Conservation (phyloP, 352 stramenopile genomes). For the Elongisporangium undulatum region DNA sequence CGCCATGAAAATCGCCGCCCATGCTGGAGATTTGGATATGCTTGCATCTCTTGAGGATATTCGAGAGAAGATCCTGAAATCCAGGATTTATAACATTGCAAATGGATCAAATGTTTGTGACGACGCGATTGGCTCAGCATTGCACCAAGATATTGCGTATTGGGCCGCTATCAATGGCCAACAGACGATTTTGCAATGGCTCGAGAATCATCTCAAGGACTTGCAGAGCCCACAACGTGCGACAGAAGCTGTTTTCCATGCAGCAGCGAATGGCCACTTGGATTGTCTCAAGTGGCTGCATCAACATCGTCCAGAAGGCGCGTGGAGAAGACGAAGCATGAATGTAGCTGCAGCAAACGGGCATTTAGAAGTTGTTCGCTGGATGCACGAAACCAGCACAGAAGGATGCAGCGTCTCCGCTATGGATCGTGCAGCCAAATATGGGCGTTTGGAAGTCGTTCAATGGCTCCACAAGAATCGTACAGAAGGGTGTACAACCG, state of each 20-base stretch:
- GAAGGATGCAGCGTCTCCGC: background rate
- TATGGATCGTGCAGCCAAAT: background rate
- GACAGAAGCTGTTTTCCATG: slow-evolving; percentile 3
- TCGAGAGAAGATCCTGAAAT: background rate
- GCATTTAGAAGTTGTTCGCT: slow-evolving; percentile 29
- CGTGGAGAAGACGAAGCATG: slow-evolving; percentile 22
- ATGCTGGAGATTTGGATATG: background rate
- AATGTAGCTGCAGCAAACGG: slow-evolving; percentile 33
- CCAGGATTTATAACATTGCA: background rate
- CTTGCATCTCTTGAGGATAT: background rate
- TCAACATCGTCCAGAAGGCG: slow-evolving; percentile 22
- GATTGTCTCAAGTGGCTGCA: slow-evolving; percentile 56
- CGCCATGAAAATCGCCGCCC: background rate
- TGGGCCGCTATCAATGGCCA: background rate
- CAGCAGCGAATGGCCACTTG: slow-evolving; percentile 35
- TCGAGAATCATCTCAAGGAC: background rate
- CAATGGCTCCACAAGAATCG: slow-evolving; percentile 13
- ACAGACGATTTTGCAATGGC: background rate
- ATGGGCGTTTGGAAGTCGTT: slow-evolving; percentile 15
- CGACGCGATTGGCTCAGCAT: background rate
- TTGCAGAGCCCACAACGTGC: background rate
- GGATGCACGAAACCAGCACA: slow-evolving; percentile 21
- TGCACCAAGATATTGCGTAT: background rate
- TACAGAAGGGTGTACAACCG: slow-evolving; percentile 1
- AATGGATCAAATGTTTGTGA: background rate